A percentile compares a stretch with the other conserved stretches of the same genome.
These are phyloP conservation scores for Parmales sp. DNA, from an alignment of 108 stramenopile genomes.

Conservation along the genomic window DNA sequence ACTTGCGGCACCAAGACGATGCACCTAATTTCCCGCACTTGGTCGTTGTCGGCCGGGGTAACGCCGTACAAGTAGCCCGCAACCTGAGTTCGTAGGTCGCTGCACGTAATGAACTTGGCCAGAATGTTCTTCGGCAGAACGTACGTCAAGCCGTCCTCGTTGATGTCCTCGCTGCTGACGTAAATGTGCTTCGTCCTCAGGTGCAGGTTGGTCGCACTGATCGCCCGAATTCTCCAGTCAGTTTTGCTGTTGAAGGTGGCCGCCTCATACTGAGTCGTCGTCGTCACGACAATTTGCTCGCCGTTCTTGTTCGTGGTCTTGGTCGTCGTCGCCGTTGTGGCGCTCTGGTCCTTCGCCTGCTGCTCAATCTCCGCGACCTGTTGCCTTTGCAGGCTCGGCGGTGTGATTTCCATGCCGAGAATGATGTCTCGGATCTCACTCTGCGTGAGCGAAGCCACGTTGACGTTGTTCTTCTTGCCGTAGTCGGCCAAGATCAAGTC, in stretches of 20 bases:
- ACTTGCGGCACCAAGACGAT: constrained; percentile 97
- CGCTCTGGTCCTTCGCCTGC: constrained; percentile 88
- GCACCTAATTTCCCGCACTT: constrained; percentile 91
- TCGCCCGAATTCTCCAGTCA: constrained; percentile 97
- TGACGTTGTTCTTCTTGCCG: constrained; percentile 98
- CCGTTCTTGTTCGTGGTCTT: constrained; percentile 97
- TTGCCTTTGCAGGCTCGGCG: constrained; percentile 94
- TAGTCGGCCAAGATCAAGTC: constrained; percentile 97
- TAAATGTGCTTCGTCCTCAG: constrained; percentile 97
- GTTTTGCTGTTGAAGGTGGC: constrained; percentile 95
- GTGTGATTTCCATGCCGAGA: constrained; percentile 98
- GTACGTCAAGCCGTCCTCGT: constrained; percentile 93
- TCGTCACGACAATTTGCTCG: constrained; percentile 96
- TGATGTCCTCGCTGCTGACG: constrained; percentile 88
- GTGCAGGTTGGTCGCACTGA: constrained; percentile 95
- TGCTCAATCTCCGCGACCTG: constrained; percentile 99
- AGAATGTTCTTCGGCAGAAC: constrained; percentile 97
- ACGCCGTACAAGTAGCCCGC: constrained; percentile 96
- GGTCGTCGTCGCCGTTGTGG: constrained; percentile 92
- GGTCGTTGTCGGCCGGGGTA: constrained; percentile 87
- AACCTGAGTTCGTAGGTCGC: constrained; percentile 92
- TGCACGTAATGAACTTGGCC: constrained; percentile 85
- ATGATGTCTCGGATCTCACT: constrained; percentile 98
- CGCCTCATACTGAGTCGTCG: constrained; percentile 93
- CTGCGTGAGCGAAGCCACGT: constrained; percentile 95